Base-by-base conservation (phyloP, 2,329 filamentous ascomycete genomes). In the Cladorrhinum sp. region DNA sequence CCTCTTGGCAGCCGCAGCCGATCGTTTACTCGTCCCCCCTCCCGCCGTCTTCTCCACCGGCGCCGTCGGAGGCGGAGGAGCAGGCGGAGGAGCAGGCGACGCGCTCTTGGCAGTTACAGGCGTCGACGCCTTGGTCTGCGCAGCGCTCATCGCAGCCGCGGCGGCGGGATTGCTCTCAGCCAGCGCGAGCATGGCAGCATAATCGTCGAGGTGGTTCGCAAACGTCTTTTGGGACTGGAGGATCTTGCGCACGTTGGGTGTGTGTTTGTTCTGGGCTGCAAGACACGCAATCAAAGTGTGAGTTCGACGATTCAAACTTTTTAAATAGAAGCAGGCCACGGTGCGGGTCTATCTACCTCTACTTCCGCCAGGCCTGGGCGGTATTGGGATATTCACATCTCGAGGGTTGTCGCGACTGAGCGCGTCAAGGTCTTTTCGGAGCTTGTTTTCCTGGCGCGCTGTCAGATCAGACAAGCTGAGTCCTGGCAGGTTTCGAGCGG, bases 141-240 rank as follows among this genome's bases (percentile, higher is more conserved):
- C 61, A 39, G 67, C 68, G 55, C 67, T 64, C 62, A 70, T 59
- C 14, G 70, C 61, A 18, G 68, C 64, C 23, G 72, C 69, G 3
- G 73, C 67, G 2, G 73, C 69, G 16, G 76, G 65, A 59, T 74
- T 73, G 60, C 70, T 73, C 59, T 77, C 77, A 54, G 74, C 72
- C 28, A 77, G 75, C n/a, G 78, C 76, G 62, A 80, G 78, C 67
- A 86, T 77, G 8, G 90, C 90, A 67, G 90, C 82, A 73, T 89
- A 91, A 73, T 95, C 91, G 67, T 91, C 89, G 52, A 94, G 81
- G 73, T 94, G 88, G 75, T 95, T 92, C 64, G 86, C 85, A 73
- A 94, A 94, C 2, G 89, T 92, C 77, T 94, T 92, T 71, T 92
- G 89, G 24, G 88, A 91, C 66, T 88, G 86, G 59, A 95, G 79